Base-by-base conservation (phyloP, 257 asterid species). In the Solanum pinnatisectum region DNA sequence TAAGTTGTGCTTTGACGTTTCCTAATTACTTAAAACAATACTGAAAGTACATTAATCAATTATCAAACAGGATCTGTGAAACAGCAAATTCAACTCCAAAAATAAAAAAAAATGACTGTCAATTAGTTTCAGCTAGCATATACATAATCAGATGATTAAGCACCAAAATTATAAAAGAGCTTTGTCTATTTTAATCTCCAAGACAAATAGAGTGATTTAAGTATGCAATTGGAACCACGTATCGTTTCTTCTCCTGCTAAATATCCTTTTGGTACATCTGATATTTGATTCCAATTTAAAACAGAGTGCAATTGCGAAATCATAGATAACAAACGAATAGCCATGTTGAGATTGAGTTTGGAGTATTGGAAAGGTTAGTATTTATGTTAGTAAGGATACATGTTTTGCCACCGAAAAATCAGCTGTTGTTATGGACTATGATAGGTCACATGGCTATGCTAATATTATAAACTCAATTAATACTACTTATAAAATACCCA, bases 371-470 rank as follows among this genome's bases (percentile, higher is more conserved):
- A 79, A 44, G 22, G 27, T 27, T 32, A 1, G 10, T 82, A 14
- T 89, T 87, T 89, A 74, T 87, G 87, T 84, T 63, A 85, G 52
- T 18, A 4, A 2, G 8, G 36, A 3, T 77, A 18, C 84, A 78
- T n/a, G 23, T 25, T 20, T 16, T 65, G 49, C 78, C 79, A 81
- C 85, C 40, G 40, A 49, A 79, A 79, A 6, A 15, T 44, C 39
- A 46, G 63, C 85, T 79, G 85, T 78, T 22, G 27, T 79, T 25
- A 60, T 63, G 88, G 67, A 27, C 18, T 30, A 33, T 7, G 56
- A n/a, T n/a, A n/a, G n/a, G n/a, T n/a, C 90, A 90, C 92, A 88
- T 90, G 92, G 89, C 83, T 82, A 44, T 72, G 73, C 74, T 23
- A 63, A n/a, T 44, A 10, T n/a, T 63, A 59, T 36, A 14, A 27